These are phyloP conservation scores for Vigna nakashimae DNA, from an alignment of 306 rosid species.

Conservation along the genomic window DNA sequence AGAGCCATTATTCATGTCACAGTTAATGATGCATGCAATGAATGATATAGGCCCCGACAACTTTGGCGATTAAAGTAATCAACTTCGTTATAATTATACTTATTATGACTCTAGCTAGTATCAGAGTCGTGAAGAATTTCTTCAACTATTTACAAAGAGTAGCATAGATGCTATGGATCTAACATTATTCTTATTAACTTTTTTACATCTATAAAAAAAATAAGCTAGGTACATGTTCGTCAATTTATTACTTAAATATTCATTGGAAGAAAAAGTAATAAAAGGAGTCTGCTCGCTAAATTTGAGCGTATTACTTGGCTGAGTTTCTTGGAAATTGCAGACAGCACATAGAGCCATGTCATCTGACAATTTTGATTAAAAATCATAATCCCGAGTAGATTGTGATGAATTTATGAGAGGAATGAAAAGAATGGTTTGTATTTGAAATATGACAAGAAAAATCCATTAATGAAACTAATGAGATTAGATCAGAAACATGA, in stretches of 20 bases:
- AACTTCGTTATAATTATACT: neutral
- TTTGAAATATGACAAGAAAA: constrained; percentile 38
- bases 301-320: constrained; percentile 34
- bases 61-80: neutral
- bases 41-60: constrained; percentile 31
- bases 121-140: constrained; percentile 2
- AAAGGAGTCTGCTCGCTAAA: constrained; percentile 14
- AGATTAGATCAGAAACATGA: constrained; percentile 56
- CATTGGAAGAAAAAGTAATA: constrained; percentile 21
- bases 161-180: constrained; percentile 10
- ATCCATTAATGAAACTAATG: constrained; percentile 35
- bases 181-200: neutral
- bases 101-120: neutral
- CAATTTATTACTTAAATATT: constrained; percentile 26
- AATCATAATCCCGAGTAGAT: constrained; percentile 54
- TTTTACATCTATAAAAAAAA: neutral
- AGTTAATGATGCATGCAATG: constrained; percentile 2
- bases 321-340: constrained; percentile 58
- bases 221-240: constrained; percentile 12
- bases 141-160: neutral
- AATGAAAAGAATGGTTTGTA: constrained; percentile 41
- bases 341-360: constrained; percentile 38
- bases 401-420: constrained; percentile 43
- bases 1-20: constrained; percentile 18
- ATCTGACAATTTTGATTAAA: constrained; percentile 39